A percentile compares a stretch with the other conserved stretches of the same genome.
Conservation (phyloP, 805 yeast species). For the Ogataea populi-albae region DNA sequence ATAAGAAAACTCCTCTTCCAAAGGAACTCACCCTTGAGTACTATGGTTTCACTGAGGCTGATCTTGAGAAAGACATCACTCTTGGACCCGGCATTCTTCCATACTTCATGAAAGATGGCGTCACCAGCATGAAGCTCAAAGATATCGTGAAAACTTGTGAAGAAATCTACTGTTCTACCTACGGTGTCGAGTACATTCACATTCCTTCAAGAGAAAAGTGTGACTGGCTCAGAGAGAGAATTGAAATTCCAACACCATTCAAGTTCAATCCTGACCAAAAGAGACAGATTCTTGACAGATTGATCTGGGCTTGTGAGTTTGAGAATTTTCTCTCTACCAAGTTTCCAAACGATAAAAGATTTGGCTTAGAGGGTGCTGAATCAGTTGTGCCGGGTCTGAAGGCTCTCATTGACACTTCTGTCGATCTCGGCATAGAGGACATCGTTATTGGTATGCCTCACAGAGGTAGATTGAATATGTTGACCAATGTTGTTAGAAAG, state of each 20-base stretch:
- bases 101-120: slow-evolving; percentile 69
- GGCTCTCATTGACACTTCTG: slow-evolving; percentile 90
- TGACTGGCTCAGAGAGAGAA: slow-evolving; percentile 97
- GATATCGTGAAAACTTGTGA: slow-evolving; percentile 81
- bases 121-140: slow-evolving; percentile 61
- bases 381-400: slow-evolving; percentile 95
- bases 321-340: slow-evolving; percentile 91
- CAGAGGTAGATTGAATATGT: slow-evolving; percentile 97
- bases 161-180: slow-evolving; percentile 77
- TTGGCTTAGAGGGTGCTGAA: slow-evolving; percentile 98
- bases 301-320: slow-evolving; percentile 94
- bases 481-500: slow-evolving; percentile 96
- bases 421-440: slow-evolving; percentile 90
- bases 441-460: slow-evolving; percentile 99
- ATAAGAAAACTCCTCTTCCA: slow-evolving; percentile 52
- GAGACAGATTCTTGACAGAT: slow-evolving; percentile 92
- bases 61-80: slow-evolving; percentile 76
- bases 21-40: slow-evolving; percentile 87
- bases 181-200: slow-evolving; percentile 95
- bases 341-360: slow-evolving; percentile 98
- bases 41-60: slow-evolving; percentile 87
- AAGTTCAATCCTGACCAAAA: slow-evolving; percentile 83
- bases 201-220: slow-evolving; percentile 93
- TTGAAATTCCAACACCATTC: slow-evolving; percentile 88
- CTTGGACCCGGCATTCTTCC: slow-evolving; percentile 98